phyloP scores from a whole-genome alignment of 2,329 filamentous ascomycete genomes.

The Catunica adiposa region DNA sequence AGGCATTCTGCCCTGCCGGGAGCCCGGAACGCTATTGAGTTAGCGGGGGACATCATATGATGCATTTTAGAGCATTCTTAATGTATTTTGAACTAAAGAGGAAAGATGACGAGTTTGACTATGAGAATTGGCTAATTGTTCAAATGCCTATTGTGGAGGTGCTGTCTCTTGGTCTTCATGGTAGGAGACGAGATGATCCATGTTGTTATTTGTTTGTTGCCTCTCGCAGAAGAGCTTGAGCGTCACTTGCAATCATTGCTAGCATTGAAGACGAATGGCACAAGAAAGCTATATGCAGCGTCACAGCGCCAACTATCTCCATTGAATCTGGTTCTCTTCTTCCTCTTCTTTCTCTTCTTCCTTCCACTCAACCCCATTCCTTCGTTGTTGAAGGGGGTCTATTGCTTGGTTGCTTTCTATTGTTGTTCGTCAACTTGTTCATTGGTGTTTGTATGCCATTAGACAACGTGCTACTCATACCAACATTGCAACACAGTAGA shows the following conservation, averaged over 20 bases:
- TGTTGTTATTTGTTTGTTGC: constrained; percentile 4
- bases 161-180: too few species aligned
- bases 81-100: too few species aligned
- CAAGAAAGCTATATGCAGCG: constrained; percentile 8
- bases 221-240: not conserved
- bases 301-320: constrained; percentile 4
- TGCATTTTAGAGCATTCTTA: too few species aligned
- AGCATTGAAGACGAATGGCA: not conserved
- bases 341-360: constrained; percentile 7
- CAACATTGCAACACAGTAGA: too few species aligned
- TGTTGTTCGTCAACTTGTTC: not conserved
- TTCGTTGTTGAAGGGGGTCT: constrained; percentile 10
- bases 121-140: too few species aligned
- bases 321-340: constrained; percentile 5
- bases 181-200: not conserved
- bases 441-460: not conserved
- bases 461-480: too few species aligned
- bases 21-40: not conserved
- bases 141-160: too few species aligned
- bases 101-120: too few species aligned
- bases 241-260: not conserved
- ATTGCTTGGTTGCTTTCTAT: not conserved
- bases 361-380: constrained; percentile 6
- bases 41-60: not conserved
- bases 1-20: too few species aligned